Evolutionary conservation across 768 basidiomycete genomes (phyloP).

Genomic region (Lanmaoa rubissima): DNA sequence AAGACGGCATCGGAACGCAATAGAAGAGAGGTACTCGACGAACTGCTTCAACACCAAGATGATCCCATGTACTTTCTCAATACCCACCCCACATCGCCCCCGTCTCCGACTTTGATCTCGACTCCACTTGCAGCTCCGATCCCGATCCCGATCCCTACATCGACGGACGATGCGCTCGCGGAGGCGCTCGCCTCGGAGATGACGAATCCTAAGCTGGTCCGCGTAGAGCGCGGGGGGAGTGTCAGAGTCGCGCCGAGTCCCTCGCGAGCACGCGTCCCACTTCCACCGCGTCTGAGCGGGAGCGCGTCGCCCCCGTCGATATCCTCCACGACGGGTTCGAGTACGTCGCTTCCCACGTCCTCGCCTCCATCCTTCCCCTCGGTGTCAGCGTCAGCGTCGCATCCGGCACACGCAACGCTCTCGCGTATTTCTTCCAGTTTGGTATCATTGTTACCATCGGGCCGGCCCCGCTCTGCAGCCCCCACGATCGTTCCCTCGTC

Average conservation of each 20-base stretch:
- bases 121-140: conserved; percentile 14
- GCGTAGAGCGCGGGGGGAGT: conserved; percentile 3
- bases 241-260: conserved; percentile 12
- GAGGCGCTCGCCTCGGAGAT: conserved; percentile 38
- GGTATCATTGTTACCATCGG: conserved; percentile 14
- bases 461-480: not conserved
- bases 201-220: conserved; percentile 8
- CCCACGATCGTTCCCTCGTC: too few relatives aligned
- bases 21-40: conserved; percentile 55
- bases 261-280: conserved; percentile 14
- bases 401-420: conserved; percentile 37
- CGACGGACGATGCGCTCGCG: conserved; percentile 37
- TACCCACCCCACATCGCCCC: conserved; percentile 8
- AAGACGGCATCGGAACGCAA: conserved; percentile 52
- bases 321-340: conserved; percentile 20
- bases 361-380: not conserved
- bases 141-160: conserved; percentile 34
- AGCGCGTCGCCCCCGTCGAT: conserved; percentile 25
- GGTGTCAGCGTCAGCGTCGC: not conserved
- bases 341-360: conserved; percentile 7
- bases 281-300: conserved; percentile 23
- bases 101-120: not conserved
- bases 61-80: conserved; percentile 65
- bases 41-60: conserved; percentile 63
- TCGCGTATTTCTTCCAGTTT: conserved; percentile 29